Evolutionary conservation across 2,329 filamentous ascomycete genomes (phyloP).

Genomic region (Exophiala bonariae): DNA sequence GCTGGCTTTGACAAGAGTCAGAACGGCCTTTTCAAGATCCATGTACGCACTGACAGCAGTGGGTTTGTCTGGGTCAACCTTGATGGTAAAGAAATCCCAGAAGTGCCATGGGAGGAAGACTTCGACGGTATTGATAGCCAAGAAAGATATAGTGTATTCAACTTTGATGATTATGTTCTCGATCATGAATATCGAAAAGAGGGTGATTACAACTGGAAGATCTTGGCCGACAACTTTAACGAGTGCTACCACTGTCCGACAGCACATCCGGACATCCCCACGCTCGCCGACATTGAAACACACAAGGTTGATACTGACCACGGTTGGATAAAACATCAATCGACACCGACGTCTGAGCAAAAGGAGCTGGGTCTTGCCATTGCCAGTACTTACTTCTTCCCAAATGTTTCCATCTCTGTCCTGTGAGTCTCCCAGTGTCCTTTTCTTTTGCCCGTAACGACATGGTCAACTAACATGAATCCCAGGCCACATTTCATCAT

Average conservation of each 20-base stretch:
- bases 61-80: constrained; percentile 29
- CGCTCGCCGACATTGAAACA: constrained; percentile 55
- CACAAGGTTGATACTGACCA: constrained; percentile 54
- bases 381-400: constrained; percentile 26
- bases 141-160: constrained; percentile 48
- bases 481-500: constrained; percentile 62
- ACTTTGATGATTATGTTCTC: constrained; percentile 56
- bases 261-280: constrained; percentile 57
- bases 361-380: constrained; percentile 15
- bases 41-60: constrained; percentile 21
- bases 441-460: not conserved
- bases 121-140: constrained; percentile 43
- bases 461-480: constrained; percentile 11
- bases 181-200: constrained; percentile 35
- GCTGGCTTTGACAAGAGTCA: constrained; percentile 57
- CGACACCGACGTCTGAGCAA: constrained; percentile 32
- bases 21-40: constrained; percentile 52
- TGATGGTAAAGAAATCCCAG: constrained; percentile 15
- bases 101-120: constrained; percentile 23
- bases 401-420: constrained; percentile 25
- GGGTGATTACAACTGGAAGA: constrained; percentile 29
- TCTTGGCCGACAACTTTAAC: constrained; percentile 28
- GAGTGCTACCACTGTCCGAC: constrained; percentile 60
- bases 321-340: constrained; percentile 57
- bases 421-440: constrained; percentile 22